Conservation (phyloP, 75 land plant genomes). For the Selaginella moellendorffii region DNA sequence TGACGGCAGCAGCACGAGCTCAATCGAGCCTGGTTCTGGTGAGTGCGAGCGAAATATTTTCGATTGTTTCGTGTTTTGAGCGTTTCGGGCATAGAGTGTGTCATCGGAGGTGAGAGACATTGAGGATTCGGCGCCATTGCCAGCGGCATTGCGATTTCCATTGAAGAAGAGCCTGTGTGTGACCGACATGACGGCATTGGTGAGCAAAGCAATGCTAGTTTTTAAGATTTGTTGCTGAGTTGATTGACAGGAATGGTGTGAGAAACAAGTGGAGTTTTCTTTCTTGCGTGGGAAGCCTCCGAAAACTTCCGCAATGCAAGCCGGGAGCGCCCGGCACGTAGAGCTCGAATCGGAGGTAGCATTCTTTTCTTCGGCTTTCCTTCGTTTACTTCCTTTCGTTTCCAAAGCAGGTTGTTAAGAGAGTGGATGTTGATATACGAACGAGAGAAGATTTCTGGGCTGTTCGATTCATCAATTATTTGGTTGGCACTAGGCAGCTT, state of each 20-base stretch:
- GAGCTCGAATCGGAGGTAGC: slow-evolving; percentile 70
- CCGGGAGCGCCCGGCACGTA: slow-evolving; percentile 56
- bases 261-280: slow-evolving; percentile 67
- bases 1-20: slow-evolving; percentile 3
- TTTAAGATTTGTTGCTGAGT: not conserved
- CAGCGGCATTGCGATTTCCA: slow-evolving; percentile 25
- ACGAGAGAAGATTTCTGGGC: slow-evolving; percentile 72
- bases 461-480: slow-evolving; percentile 44
- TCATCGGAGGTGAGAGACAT: not conserved
- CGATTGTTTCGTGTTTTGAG: not conserved
- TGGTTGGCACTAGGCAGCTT: slow-evolving; percentile 55
- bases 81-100: slow-evolving; percentile 5
- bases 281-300: slow-evolving; percentile 39
- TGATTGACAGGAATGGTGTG: slow-evolving; percentile 78
- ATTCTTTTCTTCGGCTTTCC: slow-evolving; percentile 9
- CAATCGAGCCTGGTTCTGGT: not conserved
- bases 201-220: slow-evolving; percentile 6
- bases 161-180: slow-evolving; percentile 37
- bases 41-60: not conserved
- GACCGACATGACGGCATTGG: slow-evolving; percentile 65
- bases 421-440: slow-evolving; percentile 34
- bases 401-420: slow-evolving; percentile 43
- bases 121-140: slow-evolving; percentile 10
- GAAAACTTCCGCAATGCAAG: slow-evolving; percentile 62
- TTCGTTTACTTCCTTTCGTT: not conserved